These are phyloP conservation scores for Entrophospora sp. DNA, from an alignment of 192 early-diverging fungal genomes.

Conservation along the genomic window DNA sequence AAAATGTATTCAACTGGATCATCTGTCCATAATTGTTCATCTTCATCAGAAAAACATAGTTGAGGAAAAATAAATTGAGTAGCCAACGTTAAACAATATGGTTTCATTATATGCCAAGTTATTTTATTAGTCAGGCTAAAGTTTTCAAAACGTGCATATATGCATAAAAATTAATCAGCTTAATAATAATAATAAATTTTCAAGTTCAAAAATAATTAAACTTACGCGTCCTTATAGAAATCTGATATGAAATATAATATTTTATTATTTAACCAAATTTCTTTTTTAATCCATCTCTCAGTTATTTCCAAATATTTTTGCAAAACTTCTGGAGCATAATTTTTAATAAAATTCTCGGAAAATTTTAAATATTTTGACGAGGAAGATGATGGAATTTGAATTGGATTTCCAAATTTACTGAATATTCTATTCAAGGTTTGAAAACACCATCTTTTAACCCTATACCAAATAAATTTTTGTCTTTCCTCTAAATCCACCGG, in stretches of 20 bases:
- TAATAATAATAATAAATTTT: too few species aligned
- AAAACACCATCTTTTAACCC: slow-evolving; percentile 93
- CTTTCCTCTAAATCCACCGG: slow-evolving; percentile 58
- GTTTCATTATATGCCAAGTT: slow-evolving; percentile 87
- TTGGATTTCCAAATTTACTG: slow-evolving; percentile 60
- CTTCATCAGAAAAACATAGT: slow-evolving; percentile 77
- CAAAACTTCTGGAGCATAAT: slow-evolving; percentile 88
- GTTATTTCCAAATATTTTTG: slow-evolving; percentile 78
- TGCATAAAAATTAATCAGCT: too few species aligned
- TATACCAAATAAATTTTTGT: slow-evolving; percentile 81
- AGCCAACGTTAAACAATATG: slow-evolving; percentile 71
- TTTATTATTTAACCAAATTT: slow-evolving; percentile 65
- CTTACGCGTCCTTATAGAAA: slow-evolving; percentile 69
- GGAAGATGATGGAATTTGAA: slow-evolving; percentile 42
- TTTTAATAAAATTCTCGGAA: slow-evolving; percentile 72
- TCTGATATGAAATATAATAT: slow-evolving; percentile 60
- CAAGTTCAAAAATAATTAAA: too few species aligned
- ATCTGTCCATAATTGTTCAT: slow-evolving; percentile 86
- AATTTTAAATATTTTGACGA: slow-evolving; percentile 53
- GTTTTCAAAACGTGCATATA: background rate
- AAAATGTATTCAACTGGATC: slow-evolving; percentile 90
- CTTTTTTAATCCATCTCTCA: slow-evolving; percentile 61
- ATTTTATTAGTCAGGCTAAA: slow-evolving; percentile 72
- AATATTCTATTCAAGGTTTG: slow-evolving; percentile 82
- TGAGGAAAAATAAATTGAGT: slow-evolving; percentile 90